These are phyloP conservation scores for Castanea crenata DNA, from an alignment of 306 rosid species.

Conservation along the genomic window DNA sequence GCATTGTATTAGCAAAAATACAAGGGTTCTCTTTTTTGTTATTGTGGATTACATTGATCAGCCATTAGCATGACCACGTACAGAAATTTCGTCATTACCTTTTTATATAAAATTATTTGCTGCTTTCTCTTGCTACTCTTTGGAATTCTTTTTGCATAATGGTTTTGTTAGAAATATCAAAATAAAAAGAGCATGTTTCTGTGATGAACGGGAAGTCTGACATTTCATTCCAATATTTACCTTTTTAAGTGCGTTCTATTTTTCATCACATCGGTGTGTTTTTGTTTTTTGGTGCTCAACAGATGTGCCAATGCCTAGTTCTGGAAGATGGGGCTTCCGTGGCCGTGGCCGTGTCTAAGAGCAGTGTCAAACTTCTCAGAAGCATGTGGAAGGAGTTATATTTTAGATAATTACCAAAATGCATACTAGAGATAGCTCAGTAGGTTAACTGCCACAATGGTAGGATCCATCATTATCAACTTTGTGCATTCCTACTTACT, in stretches of 20 bases:
- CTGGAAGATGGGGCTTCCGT: slow-evolving; percentile 39
- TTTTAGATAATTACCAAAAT: slow-evolving; percentile 41
- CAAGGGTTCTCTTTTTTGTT: not conserved
- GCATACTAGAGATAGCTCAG: slow-evolving; percentile 26
- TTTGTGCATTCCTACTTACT: slow-evolving; percentile 19
- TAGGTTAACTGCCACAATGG: slow-evolving; percentile 18
- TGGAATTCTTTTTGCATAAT: too few species aligned
- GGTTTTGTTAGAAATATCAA: too few species aligned
- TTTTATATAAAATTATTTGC: too few species aligned
- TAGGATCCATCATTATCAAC: slow-evolving; percentile 14
- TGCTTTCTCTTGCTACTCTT: too few species aligned
- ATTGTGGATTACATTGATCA: not conserved
- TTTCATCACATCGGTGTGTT: not conserved
- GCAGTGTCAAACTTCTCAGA: slow-evolving; percentile 22
- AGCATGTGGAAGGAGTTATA: slow-evolving; percentile 18
- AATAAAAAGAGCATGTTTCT: too few species aligned
- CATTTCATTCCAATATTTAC: not conserved
- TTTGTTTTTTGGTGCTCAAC: slow-evolving; percentile 22
- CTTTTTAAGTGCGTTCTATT: not conserved
- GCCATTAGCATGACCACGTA: not conserved
- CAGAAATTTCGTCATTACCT: too few species aligned
- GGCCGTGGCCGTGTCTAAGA: slow-evolving; percentile 30
- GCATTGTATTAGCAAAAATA: not conserved
- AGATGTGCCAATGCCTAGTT: slow-evolving; percentile 52
- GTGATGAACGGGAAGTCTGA: not conserved